Percentiles rank a stretch among this genome's conserved stretches.
Evolutionary conservation across 495 filamentous ascomycete species (phyloP).

Genomic region (Glarea lozoyensis): DNA sequence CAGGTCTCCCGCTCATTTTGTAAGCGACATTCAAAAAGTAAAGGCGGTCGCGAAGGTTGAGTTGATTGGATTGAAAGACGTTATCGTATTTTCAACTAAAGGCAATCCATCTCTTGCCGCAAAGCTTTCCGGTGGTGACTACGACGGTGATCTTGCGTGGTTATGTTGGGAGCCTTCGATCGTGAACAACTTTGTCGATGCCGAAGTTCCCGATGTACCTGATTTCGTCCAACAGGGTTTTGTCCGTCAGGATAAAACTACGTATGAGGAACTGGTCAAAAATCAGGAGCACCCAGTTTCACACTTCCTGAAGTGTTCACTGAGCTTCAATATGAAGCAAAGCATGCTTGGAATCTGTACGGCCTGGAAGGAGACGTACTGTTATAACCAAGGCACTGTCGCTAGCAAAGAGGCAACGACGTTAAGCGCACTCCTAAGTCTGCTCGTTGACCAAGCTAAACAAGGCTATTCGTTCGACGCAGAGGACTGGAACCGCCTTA

Average conservation of each 20-base stretch:
- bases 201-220: constrained; percentile 33
- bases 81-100: constrained; percentile 73
- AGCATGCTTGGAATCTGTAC: constrained; percentile 69
- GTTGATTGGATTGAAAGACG: constrained; percentile 69
- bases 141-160: constrained; percentile 88
- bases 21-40: constrained; percentile 76
- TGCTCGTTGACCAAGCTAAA: constrained; percentile 76
- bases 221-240: constrained; percentile 43
- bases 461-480: constrained; percentile 61
- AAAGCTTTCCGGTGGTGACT: constrained; percentile 87
- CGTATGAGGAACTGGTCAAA: constrained; percentile 34
- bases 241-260: constrained; percentile 48
- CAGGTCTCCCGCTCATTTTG: constrained; percentile 71
- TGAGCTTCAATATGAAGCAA: constrained; percentile 51
- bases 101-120: constrained; percentile 63
- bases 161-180: constrained; percentile 80
- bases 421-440: constrained; percentile 62
- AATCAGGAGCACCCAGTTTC: constrained; percentile 2
- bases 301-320: constrained; percentile 11
- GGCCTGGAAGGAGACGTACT: constrained; percentile 59
- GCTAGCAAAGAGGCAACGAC: constrained; percentile 42
- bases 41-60: constrained; percentile 49
- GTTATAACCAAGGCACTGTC: constrained; percentile 54
- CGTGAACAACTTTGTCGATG: constrained; percentile 65
- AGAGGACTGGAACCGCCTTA: constrained; percentile 32